Evolutionary conservation across 345 rosid genomes (phyloP).

Genomic region (Eutrema japonicum): DNA sequence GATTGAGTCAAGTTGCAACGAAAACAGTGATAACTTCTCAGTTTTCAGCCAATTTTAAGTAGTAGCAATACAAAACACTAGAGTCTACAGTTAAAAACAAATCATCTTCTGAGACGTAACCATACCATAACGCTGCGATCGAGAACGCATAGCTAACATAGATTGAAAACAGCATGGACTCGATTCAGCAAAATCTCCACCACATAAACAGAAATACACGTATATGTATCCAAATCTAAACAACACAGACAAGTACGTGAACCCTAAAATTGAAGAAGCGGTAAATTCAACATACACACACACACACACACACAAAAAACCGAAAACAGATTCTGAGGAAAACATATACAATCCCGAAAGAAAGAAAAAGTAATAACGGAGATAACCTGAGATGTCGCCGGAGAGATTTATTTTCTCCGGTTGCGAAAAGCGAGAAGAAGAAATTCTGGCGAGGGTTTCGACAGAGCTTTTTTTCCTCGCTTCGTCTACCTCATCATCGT

Average conservation of each 20-base stretch:
- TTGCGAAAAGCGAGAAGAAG: constrained; percentile 13
- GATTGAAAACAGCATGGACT: not conserved
- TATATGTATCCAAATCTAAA: not conserved
- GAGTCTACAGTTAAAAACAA: not conserved
- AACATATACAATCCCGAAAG: not conserved
- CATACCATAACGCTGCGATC: not conserved
- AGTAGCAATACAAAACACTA: not conserved
- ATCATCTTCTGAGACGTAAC: constrained; percentile 1
- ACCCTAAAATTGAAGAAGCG: not conserved
- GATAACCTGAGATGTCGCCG: constrained; percentile 29
- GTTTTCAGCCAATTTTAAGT: not conserved
- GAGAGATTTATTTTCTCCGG: not conserved
- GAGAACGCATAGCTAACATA: too few species aligned
- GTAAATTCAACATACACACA: not conserved
- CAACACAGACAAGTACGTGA: not conserved
- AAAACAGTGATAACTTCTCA: not conserved
- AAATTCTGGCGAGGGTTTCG: constrained; percentile 26
- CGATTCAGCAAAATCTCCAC: not conserved
- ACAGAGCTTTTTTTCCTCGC: not conserved
- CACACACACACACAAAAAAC: not conserved
- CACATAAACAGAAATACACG: not conserved
- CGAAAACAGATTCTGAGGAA: not conserved
- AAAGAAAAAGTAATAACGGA: not conserved
- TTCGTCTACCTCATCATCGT: constrained; percentile 12
- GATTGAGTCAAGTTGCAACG: constrained; percentile 27